Evolutionary conservation across 441 rosid genomes (phyloP).

Genomic region (Syzygium syzygioides): DNA sequence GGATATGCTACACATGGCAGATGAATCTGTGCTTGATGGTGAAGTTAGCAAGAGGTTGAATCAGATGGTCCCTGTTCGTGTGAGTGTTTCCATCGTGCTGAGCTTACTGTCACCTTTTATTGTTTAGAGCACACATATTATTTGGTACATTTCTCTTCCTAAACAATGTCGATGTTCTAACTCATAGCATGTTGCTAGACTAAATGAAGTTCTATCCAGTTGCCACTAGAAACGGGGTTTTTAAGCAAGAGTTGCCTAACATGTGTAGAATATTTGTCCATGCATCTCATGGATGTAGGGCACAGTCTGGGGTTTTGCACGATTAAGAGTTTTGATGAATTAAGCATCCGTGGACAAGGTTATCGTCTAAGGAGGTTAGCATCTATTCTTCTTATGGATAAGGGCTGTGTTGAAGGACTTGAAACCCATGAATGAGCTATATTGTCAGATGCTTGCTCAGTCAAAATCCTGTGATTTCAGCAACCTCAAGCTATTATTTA

Average conservation of each 20-base stretch:
- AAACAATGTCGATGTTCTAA: not conserved
- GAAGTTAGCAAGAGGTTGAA: conserved; percentile 80
- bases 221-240: not conserved
- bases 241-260: not conserved
- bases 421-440: not conserved
- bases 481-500: not conserved
- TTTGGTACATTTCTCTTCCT: not conserved
- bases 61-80: conserved; percentile 84
- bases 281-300: not conserved
- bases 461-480: not conserved
- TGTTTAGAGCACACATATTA: not conserved
- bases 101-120: not conserved
- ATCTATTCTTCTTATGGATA: not conserved
- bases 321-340: not conserved
- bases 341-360: not conserved
- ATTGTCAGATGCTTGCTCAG: not conserved
- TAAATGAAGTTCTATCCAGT: not conserved
- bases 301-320: not conserved
- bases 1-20: conserved; percentile 36
- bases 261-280: not conserved
- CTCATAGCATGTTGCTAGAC: not conserved
- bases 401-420: not conserved
- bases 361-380: not conserved
- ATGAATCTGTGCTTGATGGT: conserved; percentile 60
- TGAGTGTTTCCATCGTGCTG: conserved; percentile 31